A percentile compares a stretch with the other conserved stretches of the same genome.
Evolutionary conservation across 2,329 filamentous ascomycete species (phyloP).

Genomic region (Onygenales sp.): DNA sequence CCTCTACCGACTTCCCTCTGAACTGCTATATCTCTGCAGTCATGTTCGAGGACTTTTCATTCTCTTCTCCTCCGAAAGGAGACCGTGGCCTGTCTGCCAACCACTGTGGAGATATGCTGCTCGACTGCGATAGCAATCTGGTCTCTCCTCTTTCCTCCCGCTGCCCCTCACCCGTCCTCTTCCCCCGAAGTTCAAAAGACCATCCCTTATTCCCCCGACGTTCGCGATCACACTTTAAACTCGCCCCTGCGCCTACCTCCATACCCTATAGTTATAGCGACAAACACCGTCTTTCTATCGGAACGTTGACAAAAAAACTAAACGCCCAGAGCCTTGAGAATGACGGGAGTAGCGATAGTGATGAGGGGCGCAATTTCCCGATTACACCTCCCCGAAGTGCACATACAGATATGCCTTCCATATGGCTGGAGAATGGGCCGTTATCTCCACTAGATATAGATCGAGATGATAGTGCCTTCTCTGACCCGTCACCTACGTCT

Average conservation of each 20-base stretch:
- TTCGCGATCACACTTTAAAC: constrained; percentile 25
- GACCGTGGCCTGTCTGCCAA: constrained; percentile 15
- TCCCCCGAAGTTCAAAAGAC: constrained; percentile 17
- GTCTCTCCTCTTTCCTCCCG: constrained; percentile 34
- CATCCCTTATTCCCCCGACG: constrained; percentile 21
- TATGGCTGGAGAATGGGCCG: constrained; percentile 5
- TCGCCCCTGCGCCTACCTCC: constrained; percentile 31
- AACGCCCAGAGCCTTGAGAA: constrained; percentile 30
- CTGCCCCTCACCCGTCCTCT: constrained; percentile 30
- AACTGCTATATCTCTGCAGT: neutral
- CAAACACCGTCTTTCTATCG: constrained; percentile 29
- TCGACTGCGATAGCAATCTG: constrained; percentile 27
- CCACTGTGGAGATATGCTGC: constrained; percentile 24
- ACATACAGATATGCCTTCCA: constrained; percentile 12
- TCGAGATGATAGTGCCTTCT: neutral
- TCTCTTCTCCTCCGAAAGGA: constrained; percentile 24
- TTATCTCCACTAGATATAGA: neutral
- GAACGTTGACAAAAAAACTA: constrained; percentile 30
- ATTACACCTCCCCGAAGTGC: constrained; percentile 11
- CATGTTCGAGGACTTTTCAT: constrained; percentile 36
- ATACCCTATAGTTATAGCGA: constrained; percentile 34
- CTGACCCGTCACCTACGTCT: constrained; percentile 3
- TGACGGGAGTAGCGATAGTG: constrained; percentile 13
- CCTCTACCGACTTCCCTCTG: neutral
- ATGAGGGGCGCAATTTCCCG: constrained; percentile 13